Percentiles rank a stretch among this genome's conserved stretches.
Evolutionary conservation across 2,329 filamentous ascomycete genomes (phyloP).

Genomic region (Chaetothyriales sp.): DNA sequence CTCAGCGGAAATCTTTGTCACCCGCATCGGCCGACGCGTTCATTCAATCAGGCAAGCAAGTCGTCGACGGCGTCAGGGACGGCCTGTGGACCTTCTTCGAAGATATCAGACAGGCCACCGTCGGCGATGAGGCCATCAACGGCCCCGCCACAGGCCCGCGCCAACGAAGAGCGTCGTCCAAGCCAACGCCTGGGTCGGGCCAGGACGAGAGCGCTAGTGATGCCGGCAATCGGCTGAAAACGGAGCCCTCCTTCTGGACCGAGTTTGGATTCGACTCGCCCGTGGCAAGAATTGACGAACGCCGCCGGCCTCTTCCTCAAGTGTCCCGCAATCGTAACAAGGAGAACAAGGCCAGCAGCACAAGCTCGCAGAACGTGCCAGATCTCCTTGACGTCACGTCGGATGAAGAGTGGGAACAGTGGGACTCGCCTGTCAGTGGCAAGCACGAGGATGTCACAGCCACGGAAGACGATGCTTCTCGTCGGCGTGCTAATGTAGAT

Average conservation of each 20-base stretch:
- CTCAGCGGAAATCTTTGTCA: slow-evolving; percentile 29
- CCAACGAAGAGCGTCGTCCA: slow-evolving; percentile 20
- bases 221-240: slow-evolving; percentile 17
- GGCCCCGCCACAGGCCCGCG: slow-evolving; percentile 22
- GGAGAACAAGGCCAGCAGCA: slow-evolving; percentile 14
- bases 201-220: slow-evolving; percentile 1
- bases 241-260: slow-evolving; percentile 36
- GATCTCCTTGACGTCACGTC: slow-evolving; percentile 9
- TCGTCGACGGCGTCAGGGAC: slow-evolving; percentile 77
- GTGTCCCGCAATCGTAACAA: slow-evolving; percentile 16
- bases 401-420: slow-evolving; percentile 42
- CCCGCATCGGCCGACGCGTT: slow-evolving; percentile 38
- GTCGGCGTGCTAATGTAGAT: not conserved
- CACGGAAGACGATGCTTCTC: not conserved
- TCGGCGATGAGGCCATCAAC: slow-evolving; percentile 76
- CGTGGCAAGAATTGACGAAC: slow-evolving; percentile 6
- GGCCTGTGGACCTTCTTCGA: slow-evolving; percentile 91
- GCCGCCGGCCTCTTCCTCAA: not conserved
- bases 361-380: slow-evolving; percentile 3
- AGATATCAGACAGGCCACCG: slow-evolving; percentile 85
- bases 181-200: not conserved
- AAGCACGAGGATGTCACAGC: not conserved
- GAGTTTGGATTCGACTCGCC: slow-evolving; percentile 38
- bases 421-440: slow-evolving; percentile 35
- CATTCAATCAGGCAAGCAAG: slow-evolving; percentile 52